Base-by-base conservation (phyloP, 805 yeast genomes). In the Pichia membranifaciens region DNA sequence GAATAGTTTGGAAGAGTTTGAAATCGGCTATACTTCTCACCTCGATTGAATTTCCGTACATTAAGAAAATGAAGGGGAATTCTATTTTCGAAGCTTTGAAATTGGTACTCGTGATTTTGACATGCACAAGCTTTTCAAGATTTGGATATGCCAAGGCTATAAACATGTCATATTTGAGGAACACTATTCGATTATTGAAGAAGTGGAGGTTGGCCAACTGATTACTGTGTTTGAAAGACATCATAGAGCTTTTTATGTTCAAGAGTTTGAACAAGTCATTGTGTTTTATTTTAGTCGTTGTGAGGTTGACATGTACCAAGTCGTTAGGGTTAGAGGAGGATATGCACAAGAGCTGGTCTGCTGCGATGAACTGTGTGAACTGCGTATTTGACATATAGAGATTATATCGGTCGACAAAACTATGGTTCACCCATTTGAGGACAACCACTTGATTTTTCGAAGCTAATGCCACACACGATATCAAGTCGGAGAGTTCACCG, bases 61-160 rank as follows among this genome's bases (percentile, higher is more conserved):
- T 52, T 5, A 65, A 43, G 5, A 73, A 43, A 13, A 73, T 49
- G 50, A 71, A 74, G 0, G 78, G 78, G 43, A 70, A 68, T 60
- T 35, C 63, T 59, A 50, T 58, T 67, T 28, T 55, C 60, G 15
- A 69, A 53, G 44, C 49, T 48, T 23, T 56, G 51, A 9, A 73
- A 54, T 40, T 52, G 56, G 35, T 21, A 3, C 18, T 44, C 3
- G n/a, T 20, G 21, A 38, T 33, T 31, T 36, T 20, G 28, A 50
- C 59, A 12, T 63, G 63, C 42, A 44, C 28, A 4, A 41, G 38
- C 12, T 40, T 44, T 6, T 28, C 23, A 29, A 47, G 31, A 12
- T 32, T 34, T 3, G 54, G 43, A 3, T 52, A 44, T 34, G 55
- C 52, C 8, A 60, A 43, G 33, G 58, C 56, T 17, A 64, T 51